Base-by-base conservation (phyloP, 2,329 filamentous ascomycete species). In the Colletotrichum sp. region DNA sequence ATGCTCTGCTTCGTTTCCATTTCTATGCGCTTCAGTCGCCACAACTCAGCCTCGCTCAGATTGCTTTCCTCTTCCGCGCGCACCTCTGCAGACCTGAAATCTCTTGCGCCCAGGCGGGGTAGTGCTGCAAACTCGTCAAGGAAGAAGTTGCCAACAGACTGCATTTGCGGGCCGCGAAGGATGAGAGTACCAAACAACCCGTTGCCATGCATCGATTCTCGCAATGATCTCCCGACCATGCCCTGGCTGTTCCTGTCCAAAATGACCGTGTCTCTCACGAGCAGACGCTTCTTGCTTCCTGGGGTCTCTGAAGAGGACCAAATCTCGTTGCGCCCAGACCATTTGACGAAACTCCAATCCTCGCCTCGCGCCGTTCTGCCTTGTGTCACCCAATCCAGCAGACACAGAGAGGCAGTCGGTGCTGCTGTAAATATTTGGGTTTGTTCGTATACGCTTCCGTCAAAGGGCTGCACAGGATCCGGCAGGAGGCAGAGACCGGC, bases 381-480 rank as follows among this genome's bases (percentile, higher is more conserved):
- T 81, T 96, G 94, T 3, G 93, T 98, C 8, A 98, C 96, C 97
- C 97, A 99, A 84, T 99, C 97, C 61, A 98, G 87, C 3, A 98
- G 89, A 82, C 96, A 98, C 16, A 98, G 85, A 55, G 93, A 92
- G 79, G 88, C 91, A 8, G 81, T 84, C 11, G 87, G 85, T 9
- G 87, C 87, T 67, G 93, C 84, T 44, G 90, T 90, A 84, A 98
- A 98, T 25, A 92, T 90, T 84, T 98, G 97, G 19, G 88, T 90
- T 85, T 98, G 97, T 79, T 94, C 91, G 84, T 98, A 98, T 59
- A 94, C 91, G 81, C 95, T 98, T 77, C 91, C 90, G 76, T 92
- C 93, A 83, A 98, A 98, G 0, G 97, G 97, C 82, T 98, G 96
- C 5, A 98, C 94, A 1, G 97, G 97, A 82, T 99, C 97, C 0